These are phyloP conservation scores for Neonectria faginata DNA, from an alignment of 2,329 filamentous ascomycete species.

Conservation along the genomic window DNA sequence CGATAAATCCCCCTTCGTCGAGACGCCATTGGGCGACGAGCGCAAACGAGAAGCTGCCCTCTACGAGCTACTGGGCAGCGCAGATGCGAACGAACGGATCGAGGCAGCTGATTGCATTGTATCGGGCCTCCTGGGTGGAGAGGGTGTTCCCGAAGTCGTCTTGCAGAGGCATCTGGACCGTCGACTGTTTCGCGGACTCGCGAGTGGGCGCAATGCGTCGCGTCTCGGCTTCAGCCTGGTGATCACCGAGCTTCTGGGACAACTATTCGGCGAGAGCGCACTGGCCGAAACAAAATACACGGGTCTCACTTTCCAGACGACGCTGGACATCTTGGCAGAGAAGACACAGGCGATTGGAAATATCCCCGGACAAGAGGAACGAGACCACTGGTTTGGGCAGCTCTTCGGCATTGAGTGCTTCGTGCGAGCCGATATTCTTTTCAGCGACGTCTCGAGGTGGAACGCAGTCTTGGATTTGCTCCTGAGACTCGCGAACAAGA, in stretches of 20 bases:
- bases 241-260: constrained; percentile 80
- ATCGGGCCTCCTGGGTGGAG: constrained; percentile 63
- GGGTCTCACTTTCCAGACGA: constrained; percentile 66
- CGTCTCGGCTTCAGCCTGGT: constrained; percentile 91
- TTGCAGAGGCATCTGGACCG: constrained; percentile 71
- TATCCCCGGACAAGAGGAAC: constrained; percentile 77
- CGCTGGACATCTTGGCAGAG: constrained; percentile 64
- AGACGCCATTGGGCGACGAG: constrained; percentile 64
- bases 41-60: constrained; percentile 68
- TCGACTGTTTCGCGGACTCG: constrained; percentile 86
- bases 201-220: constrained; percentile 89
- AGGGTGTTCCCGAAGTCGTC: constrained; percentile 63
- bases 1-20: constrained; percentile 60
- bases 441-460: constrained; percentile 71
- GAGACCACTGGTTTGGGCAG: constrained; percentile 86
- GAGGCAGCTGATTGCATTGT: constrained; percentile 70
- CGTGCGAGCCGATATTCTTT: constrained; percentile 80
- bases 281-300: constrained; percentile 61
- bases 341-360: constrained; percentile 67
- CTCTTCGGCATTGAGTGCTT: constrained; percentile 90
- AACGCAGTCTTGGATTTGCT: constrained; percentile 77
- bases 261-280: constrained; percentile 70
- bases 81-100: constrained; percentile 67
- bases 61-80: constrained; percentile 72
- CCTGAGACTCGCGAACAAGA: constrained; percentile 80